Conservation (phyloP, 495 filamentous ascomycete species). For the Neurospora discreta region DNA sequence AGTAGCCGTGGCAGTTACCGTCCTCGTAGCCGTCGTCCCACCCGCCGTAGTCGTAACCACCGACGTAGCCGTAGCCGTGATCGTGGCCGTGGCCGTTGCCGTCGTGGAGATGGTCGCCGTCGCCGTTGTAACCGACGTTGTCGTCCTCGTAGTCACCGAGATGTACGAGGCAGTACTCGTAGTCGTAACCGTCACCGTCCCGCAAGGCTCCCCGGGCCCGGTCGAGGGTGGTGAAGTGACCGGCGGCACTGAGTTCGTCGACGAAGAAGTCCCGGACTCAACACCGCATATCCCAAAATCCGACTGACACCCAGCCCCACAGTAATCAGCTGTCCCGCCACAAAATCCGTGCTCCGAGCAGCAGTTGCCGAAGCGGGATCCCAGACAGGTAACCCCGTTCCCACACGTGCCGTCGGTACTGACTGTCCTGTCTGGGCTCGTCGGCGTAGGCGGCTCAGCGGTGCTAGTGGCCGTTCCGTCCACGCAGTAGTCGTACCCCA, state of each 20-base stretch:
- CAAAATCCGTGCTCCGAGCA: conserved; percentile 31
- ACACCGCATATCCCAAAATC: conserved; percentile 23
- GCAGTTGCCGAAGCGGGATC: conserved; percentile 28
- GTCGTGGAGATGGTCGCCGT: background rate
- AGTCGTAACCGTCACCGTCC: background rate
- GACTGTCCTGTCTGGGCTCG: background rate
- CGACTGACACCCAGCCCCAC: conserved; percentile 25
- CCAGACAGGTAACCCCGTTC: conserved; percentile 31
- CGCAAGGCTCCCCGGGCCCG: background rate
- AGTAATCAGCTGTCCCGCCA: conserved; percentile 29
- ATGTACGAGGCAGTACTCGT: conserved; percentile 8
- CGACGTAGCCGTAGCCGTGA: background rate
- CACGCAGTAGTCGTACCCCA: conserved; percentile 14
- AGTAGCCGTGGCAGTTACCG: background rate
- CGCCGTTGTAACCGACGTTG: background rate
- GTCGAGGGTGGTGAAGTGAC: background rate
- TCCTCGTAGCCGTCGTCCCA: background rate
- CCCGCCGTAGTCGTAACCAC: background rate
- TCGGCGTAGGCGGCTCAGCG: background rate
- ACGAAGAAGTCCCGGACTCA: background rate
- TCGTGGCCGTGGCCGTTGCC: background rate
- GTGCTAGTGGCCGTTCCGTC: conserved; percentile 5
- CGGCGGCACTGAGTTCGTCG: background rate
- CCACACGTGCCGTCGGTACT: conserved; percentile 31
- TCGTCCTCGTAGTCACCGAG: background rate